These are phyloP conservation scores for Didymella glomerata DNA, from an alignment of 2,329 filamentous ascomycete species.

Conservation along the genomic window DNA sequence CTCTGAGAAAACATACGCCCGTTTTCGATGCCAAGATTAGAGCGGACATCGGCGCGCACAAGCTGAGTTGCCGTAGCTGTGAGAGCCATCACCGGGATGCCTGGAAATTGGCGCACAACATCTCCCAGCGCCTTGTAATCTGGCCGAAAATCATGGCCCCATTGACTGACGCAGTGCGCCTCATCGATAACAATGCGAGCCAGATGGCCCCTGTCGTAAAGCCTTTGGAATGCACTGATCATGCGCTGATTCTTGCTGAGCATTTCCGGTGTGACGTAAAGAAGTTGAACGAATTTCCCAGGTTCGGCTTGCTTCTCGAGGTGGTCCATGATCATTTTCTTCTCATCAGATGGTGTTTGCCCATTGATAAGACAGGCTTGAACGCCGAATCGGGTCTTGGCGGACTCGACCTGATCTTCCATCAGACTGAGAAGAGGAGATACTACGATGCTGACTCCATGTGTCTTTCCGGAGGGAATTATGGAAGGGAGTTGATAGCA, in stretches of 20 bases:
- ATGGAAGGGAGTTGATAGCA: slow-evolving; percentile 96
- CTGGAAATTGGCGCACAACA: slow-evolving; percentile 74
- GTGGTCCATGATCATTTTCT: slow-evolving; percentile 70
- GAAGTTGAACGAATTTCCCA: slow-evolving; percentile 80
- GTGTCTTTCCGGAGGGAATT: slow-evolving; percentile 79
- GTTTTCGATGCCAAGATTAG: slow-evolving; percentile 83
- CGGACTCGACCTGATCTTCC: slow-evolving; percentile 93
- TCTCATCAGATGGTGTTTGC: slow-evolving; percentile 70
- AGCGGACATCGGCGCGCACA: slow-evolving; percentile 89
- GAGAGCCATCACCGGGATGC: slow-evolving; percentile 90
- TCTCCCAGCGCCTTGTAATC: slow-evolving; percentile 90
- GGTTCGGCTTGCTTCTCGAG: slow-evolving; percentile 70
- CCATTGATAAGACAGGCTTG: slow-evolving; percentile 84
- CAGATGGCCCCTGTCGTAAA: slow-evolving; percentile 76
- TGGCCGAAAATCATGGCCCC: slow-evolving; percentile 97
- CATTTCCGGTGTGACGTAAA: slow-evolving; percentile 98
- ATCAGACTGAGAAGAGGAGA: slow-evolving; percentile 94
- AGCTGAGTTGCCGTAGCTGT: slow-evolving; percentile 95
- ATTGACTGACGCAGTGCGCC: slow-evolving; percentile 99
- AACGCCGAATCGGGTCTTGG: slow-evolving; percentile 73
- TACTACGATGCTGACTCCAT: slow-evolving; percentile 91
- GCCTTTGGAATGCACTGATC: slow-evolving; percentile 67
- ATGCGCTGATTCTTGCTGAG: slow-evolving; percentile 80
- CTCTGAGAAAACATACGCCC: slow-evolving; percentile 88
- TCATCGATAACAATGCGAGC: slow-evolving; percentile 96